These are phyloP conservation scores for Noccaea caerulescens DNA, from an alignment of 345 rosid species.

Conservation along the genomic window DNA sequence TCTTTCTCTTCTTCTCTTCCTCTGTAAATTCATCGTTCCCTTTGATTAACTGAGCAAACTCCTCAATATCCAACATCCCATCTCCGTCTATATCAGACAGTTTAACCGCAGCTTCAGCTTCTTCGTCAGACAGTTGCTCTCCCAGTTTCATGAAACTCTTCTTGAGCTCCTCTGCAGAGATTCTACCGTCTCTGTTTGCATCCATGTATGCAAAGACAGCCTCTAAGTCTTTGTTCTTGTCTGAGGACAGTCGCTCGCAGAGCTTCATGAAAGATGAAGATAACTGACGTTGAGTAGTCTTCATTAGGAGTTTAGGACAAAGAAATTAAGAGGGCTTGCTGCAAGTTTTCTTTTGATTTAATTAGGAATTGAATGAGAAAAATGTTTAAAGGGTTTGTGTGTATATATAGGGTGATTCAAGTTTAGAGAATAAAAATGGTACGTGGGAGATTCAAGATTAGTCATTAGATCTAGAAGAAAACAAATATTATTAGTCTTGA, in stretches of 20 bases:
- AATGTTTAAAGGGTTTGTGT: conserved; percentile 10
- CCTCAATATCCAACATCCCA: conserved; percentile 60
- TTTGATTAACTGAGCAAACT: conserved; percentile 59
- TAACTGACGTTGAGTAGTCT: conserved; percentile 40
- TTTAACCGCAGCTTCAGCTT: conserved; percentile 57
- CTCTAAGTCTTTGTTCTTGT: conserved; percentile 36
- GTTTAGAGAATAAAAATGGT: neutral
- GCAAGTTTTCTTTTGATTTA: neutral
- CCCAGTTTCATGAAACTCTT: conserved; percentile 55
- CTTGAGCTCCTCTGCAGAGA: conserved; percentile 59
- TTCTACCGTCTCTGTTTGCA: conserved; percentile 64
- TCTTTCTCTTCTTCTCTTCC: conserved; percentile 52
- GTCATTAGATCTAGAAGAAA: conserved; percentile 31
- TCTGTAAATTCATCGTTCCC: conserved; percentile 39
- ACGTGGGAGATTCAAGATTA: conserved; percentile 34
- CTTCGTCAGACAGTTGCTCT: conserved; percentile 54
- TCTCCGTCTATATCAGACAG: conserved; percentile 64
- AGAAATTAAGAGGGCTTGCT: neutral
- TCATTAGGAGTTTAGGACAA: conserved; percentile 3
- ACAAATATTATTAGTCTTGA: conserved; percentile 12
- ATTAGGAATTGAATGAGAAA: conserved; percentile 27
- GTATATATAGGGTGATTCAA: conserved; percentile 24
- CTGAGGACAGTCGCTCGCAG: conserved; percentile 19
- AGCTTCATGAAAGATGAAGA: conserved; percentile 43
- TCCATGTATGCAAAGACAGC: conserved; percentile 62